Evolutionary conservation across 2,329 filamentous ascomycete species (phyloP).

Genomic region (Penicillium oxalicum): DNA sequence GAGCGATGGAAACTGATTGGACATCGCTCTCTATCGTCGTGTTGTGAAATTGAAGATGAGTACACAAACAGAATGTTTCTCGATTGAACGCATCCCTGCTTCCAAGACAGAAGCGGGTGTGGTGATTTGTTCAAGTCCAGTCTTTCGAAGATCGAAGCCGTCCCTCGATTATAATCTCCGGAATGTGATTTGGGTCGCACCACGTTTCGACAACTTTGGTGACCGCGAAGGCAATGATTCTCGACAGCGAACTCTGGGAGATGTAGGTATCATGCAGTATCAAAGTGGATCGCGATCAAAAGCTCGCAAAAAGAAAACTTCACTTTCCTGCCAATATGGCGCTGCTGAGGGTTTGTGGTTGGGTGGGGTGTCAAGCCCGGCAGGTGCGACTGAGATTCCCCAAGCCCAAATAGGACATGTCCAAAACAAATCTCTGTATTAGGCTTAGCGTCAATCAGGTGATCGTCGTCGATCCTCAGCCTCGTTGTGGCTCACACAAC

Average conservation of each 20-base stretch:
- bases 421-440: slow-evolving; percentile 39
- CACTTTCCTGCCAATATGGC: too few species aligned
- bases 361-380: slow-evolving; percentile 12
- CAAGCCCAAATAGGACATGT: slow-evolving; percentile 15
- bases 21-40: slow-evolving; percentile 33
- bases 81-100: slow-evolving; percentile 39
- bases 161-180: slow-evolving; percentile 4
- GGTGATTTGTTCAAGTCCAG: slow-evolving; percentile 7
- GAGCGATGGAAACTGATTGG: slow-evolving; percentile 32
- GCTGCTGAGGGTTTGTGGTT: slow-evolving; percentile 7
- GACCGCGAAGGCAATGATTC: too few species aligned
- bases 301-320: too few species aligned
- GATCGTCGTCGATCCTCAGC: slow-evolving; percentile 21
- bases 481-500: neutral
- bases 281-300: too few species aligned
- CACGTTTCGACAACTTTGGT: too few species aligned
- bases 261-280: too few species aligned
- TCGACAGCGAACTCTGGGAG: too few species aligned
- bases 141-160: neutral
- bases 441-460: slow-evolving; percentile 25
- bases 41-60: slow-evolving; percentile 27
- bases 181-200: slow-evolving; percentile 14
- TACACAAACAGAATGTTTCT: slow-evolving; percentile 20
- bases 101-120: slow-evolving; percentile 24
- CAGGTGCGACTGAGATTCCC: slow-evolving; percentile 21